phyloP scores from a whole-genome alignment of 768 basidiomycete species.

The Trametes sanguinea region DNA sequence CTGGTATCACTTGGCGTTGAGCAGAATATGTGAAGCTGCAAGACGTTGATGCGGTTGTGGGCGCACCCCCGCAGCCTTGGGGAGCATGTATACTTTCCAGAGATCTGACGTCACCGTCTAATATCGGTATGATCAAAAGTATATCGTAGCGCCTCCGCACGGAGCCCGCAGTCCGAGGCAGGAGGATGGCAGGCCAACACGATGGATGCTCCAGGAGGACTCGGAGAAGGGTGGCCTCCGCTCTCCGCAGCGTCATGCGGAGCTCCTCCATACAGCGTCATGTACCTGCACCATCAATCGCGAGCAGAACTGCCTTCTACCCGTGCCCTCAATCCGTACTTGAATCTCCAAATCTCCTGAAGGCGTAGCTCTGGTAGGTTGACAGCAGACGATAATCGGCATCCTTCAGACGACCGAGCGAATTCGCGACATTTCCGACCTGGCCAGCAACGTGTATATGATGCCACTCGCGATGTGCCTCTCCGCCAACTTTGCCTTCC shows the following conservation, averaged over 20 bases:
- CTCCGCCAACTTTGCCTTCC: too few species aligned
- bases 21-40: background rate
- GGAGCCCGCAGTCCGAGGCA: background rate
- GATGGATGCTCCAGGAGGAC: too few species aligned
- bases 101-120: slow-evolving; percentile 4
- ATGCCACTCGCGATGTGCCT: too few species aligned
- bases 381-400: too few species aligned
- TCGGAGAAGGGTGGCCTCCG: background rate
- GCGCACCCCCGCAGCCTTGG: background rate
- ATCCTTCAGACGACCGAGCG: too few species aligned
- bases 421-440: too few species aligned
- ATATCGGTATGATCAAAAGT: background rate
- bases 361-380: too few species aligned
- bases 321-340: too few species aligned
- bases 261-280: background rate
- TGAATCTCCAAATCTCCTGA: too few species aligned
- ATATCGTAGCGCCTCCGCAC: background rate
- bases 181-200: background rate
- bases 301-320: too few species aligned
- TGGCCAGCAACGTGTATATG: too few species aligned
- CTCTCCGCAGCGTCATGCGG: background rate
- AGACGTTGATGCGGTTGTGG: background rate
- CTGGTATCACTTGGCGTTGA: background rate
- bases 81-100: background rate
- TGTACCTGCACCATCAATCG: too few species aligned